Evolutionary conservation across 2,329 filamentous ascomycete genomes (phyloP), one percentile per base, ranked within the genome.

Genomic region (Claviceps humidiphila): DNA sequence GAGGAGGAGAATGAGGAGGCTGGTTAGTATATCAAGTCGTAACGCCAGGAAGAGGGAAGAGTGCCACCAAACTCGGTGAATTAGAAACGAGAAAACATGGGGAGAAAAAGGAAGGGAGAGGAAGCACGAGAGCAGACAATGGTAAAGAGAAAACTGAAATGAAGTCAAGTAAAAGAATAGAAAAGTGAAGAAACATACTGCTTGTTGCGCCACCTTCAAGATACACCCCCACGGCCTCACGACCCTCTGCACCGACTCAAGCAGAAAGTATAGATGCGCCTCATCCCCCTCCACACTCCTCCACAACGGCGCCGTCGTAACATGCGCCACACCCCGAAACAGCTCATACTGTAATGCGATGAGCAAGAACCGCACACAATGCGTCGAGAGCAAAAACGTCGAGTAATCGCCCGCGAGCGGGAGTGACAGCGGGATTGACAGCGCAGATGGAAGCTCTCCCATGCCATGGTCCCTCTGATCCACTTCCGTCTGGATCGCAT

Each of bases 301-400:
- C 62, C 66, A 67, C 2, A 68, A 57, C 5, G 69, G 68, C 7
- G 66, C 68, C 1, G 68, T 70, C 16, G 66, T 69, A 22, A 64
- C 60, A 3, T 65, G 61, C 2, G 59, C 60, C 13, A 71, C 53
- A 41, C 69, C 59, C 44, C 60, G 58, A 51, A 66, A 70, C 4
- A 71, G 58, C 16, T 59, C 56, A 49, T 70, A 62, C 46, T 69
- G 63, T 30, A 66, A 56, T 22, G 68, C 66, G 16, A 65, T 60
- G 37, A 71, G 55, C 17, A 71, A 57, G 13, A 71, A 61, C 9
- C 62, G 60, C 5, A 66, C 58, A 17, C 60, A 61, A 17, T 64
- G 60, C 2, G 61, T 63, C 6, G 59, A 59, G 53, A 66, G 59
- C 37, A 66, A 63, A n/a, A 63, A 57, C 30, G 64, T 61, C 20